These are phyloP conservation scores for Podospora conica DNA, from an alignment of 495 filamentous ascomycete species.

Conservation along the genomic window DNA sequence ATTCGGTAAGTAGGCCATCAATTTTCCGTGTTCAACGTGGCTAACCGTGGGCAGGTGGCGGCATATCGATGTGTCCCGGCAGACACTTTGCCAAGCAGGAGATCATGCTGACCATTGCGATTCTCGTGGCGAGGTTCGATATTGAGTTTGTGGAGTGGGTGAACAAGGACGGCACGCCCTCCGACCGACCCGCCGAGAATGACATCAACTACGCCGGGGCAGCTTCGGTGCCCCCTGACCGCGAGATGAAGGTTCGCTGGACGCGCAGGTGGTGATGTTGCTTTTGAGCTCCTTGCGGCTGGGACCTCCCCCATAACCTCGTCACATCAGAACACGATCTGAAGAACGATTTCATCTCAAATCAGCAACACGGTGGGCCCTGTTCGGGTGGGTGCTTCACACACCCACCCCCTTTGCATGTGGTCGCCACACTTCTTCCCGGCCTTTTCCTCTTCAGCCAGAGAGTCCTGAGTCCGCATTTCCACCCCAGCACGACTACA, in stretches of 20 bases:
- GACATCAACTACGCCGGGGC: background rate
- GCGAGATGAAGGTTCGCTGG: background rate
- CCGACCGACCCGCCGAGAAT: background rate
- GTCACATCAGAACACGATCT: background rate
- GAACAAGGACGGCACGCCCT: background rate
- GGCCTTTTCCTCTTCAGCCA: too few species aligned
- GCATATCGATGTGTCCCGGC: constrained; percentile 24
- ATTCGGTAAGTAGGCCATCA: constrained; percentile 21
- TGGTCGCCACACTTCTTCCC: background rate
- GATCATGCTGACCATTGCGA: background rate
- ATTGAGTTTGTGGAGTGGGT: constrained; percentile 3
- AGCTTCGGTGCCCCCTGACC: background rate
- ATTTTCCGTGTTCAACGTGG: background rate
- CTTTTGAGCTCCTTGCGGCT: too few species aligned
- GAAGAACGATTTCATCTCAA: background rate
- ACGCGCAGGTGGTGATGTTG: background rate
- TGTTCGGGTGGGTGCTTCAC: background rate
- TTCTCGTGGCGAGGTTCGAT: background rate
- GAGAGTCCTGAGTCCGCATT: too few species aligned
- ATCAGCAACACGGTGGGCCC: background rate
- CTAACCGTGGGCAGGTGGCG: constrained; percentile 26
- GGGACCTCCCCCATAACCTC: background rate
- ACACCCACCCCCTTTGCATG: background rate
- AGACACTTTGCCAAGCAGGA: constrained; percentile 2
- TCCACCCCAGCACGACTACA: too few species aligned